Evolutionary conservation across 768 basidiomycete genomes (phyloP).

Genomic region (Leccinum uliginosum): DNA sequence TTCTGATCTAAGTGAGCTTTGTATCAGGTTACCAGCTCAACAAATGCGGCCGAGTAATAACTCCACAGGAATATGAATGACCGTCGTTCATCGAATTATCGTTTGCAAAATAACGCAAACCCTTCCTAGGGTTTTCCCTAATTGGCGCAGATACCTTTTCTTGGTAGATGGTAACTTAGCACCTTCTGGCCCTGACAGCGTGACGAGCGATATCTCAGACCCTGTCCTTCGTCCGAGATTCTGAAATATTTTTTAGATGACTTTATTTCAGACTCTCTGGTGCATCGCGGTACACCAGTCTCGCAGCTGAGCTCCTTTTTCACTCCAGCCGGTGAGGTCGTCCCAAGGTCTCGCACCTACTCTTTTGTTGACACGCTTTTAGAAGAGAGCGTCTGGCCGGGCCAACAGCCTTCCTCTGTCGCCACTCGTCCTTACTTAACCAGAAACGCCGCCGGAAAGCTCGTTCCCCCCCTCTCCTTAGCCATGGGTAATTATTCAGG

Average conservation of each 20-base stretch:
- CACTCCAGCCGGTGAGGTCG: conserved; percentile 9
- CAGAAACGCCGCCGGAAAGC: not conserved
- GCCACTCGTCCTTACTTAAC: conserved; percentile 1
- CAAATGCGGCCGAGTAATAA: not conserved
- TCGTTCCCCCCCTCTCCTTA: not conserved
- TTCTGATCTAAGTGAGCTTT: not conserved
- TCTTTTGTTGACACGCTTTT: conserved; percentile 10
- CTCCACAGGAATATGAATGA: not conserved
- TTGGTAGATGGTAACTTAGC: no score
- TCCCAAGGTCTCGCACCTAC: conserved; percentile 6
- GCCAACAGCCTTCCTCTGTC: conserved; percentile 16
- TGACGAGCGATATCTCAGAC: no score
- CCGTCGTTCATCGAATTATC: no score
- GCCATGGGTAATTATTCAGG: conserved; percentile 1
- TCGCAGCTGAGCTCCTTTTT: conserved; percentile 20
- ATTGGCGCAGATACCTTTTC: no score
- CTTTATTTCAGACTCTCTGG: conserved; percentile 24
- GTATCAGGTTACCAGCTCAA: not conserved
- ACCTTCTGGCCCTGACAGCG: no score
- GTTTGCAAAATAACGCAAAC: no score
- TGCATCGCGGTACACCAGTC: conserved; percentile 9
- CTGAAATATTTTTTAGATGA: conserved; percentile 17
- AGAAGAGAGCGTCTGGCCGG: conserved; percentile 17
- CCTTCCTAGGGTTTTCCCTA: no score
- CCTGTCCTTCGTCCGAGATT: no score